Evolutionary conservation across 2,329 filamentous ascomycete genomes (phyloP).

Genomic region (Ilyonectria sp.): DNA sequence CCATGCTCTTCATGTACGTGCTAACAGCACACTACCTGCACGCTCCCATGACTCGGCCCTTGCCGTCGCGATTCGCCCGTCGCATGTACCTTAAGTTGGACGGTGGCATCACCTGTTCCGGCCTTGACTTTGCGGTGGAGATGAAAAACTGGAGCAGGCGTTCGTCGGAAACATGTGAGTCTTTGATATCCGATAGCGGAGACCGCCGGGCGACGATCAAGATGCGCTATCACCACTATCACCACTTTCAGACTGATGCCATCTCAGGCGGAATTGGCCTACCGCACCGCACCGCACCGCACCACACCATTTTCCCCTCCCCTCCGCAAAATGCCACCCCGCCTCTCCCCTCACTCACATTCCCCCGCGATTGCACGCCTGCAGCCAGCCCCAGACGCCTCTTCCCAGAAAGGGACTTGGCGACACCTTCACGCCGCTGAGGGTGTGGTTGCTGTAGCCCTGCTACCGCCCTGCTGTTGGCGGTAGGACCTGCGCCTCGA

Average conservation of each 20-base stretch:
- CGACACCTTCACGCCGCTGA: background rate
- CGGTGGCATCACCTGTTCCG: background rate
- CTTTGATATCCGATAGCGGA: constrained; percentile 27
- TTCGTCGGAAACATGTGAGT: constrained; percentile 5
- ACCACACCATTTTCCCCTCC: background rate
- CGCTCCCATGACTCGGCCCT: background rate
- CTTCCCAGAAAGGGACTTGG: background rate
- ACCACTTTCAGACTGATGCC: background rate
- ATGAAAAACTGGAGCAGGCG: constrained; percentile 7
- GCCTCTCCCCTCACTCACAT: background rate
- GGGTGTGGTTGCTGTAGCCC: background rate
- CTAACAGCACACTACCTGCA: background rate
- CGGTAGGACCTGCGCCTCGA: background rate
- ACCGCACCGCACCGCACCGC: background rate
- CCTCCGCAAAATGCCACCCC: constrained; percentile 4
- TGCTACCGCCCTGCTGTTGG: background rate
- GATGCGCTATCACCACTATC: background rate
- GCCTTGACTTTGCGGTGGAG: constrained; percentile 2
- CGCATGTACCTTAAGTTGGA: background rate
- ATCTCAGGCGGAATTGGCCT: constrained; percentile 1
- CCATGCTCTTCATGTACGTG: background rate
- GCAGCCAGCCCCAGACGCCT: constrained; percentile 9
- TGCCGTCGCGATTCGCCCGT: background rate
- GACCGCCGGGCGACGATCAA: constrained; percentile 6
- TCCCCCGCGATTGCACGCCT: background rate